Conservation (phyloP, 1,139 yeast species). For the Candida sojae region DNA sequence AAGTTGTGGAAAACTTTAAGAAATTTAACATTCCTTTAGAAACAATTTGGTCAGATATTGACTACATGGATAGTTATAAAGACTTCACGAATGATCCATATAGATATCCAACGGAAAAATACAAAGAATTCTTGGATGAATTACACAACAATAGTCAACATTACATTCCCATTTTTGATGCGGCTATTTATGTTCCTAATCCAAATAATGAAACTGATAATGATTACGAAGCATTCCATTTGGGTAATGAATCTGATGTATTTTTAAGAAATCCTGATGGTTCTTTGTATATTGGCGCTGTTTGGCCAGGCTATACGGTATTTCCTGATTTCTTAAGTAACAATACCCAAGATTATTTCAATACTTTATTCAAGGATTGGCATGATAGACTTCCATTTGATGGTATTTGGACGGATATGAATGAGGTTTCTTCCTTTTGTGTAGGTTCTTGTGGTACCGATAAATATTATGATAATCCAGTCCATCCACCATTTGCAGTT, state of each 20-base stretch:
- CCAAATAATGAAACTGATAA: constrained; percentile 24
- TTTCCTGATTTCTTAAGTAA: constrained; percentile 32
- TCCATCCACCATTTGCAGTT: constrained; percentile 21
- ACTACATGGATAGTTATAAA: constrained; percentile 27
- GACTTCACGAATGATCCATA: constrained; percentile 32
- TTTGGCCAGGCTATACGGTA: constrained; percentile 31
- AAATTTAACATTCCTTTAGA: constrained; percentile 22
- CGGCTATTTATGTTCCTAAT: constrained; percentile 30
- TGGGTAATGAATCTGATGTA: constrained; percentile 26
- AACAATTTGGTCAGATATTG: constrained; percentile 26
- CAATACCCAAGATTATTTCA: constrained; percentile 26
- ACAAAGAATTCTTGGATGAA: constrained; percentile 20
- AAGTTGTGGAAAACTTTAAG: constrained; percentile 21
- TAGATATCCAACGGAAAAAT: constrained; percentile 23
- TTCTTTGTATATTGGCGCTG: constrained; percentile 24
- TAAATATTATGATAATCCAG: constrained; percentile 22
- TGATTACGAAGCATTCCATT: constrained; percentile 23
- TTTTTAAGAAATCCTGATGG: constrained; percentile 31
- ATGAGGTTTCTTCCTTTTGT: constrained; percentile 34
- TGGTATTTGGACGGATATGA: constrained; percentile 40
- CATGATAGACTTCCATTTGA: constrained; percentile 24
- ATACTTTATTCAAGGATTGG: constrained; percentile 21
- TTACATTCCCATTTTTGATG: constrained; percentile 35
- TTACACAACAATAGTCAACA: constrained; percentile 26
- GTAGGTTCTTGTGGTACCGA: constrained; percentile 30